phyloP scores from a whole-genome alignment of 768 basidiomycete genomes.

The Russula abietina region DNA sequence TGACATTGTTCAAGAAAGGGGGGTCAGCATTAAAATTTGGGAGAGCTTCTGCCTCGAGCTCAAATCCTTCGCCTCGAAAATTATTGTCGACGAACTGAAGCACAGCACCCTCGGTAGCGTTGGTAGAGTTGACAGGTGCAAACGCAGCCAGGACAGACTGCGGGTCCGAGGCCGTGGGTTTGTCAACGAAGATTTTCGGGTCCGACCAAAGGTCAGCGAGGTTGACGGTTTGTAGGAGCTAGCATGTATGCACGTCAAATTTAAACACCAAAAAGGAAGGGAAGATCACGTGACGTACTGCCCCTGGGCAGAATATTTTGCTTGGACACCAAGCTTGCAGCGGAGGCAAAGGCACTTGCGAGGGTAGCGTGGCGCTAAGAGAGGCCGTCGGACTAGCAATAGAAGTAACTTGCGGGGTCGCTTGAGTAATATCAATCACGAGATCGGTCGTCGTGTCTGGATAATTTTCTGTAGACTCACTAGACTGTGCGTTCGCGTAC shows the following conservation, averaged over 20 bases:
- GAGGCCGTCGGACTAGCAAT: slow-evolving; percentile 58
- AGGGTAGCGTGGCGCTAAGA: slow-evolving; percentile 49
- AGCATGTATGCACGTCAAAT: slow-evolving; percentile 12
- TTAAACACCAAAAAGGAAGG: background rate
- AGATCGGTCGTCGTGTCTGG: background rate
- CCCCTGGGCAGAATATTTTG: slow-evolving; percentile 75
- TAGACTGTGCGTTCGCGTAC: slow-evolving; percentile 9
- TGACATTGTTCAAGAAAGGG: slow-evolving; percentile 62
- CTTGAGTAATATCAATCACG: slow-evolving; percentile 25
- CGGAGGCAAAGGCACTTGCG: slow-evolving; percentile 59
- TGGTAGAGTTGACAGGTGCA: slow-evolving; percentile 34
- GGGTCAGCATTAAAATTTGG: slow-evolving; percentile 59
- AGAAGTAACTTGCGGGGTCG: slow-evolving; percentile 51
- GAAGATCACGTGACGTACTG: slow-evolving; percentile 40
- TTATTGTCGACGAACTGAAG: slow-evolving; percentile 65
- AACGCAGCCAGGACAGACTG: slow-evolving; percentile 70
- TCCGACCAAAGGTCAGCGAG: slow-evolving; percentile 69
- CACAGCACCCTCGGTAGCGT: slow-evolving; percentile 56
- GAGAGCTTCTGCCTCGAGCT: slow-evolving; percentile 60
- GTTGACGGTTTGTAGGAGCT: slow-evolving; percentile 84
- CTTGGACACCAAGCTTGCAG: slow-evolving; percentile 71
- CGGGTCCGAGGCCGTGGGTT: slow-evolving; percentile 68
- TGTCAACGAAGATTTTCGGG: slow-evolving; percentile 85
- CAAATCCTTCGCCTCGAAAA: slow-evolving; percentile 81
- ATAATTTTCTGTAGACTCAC: background rate